Evolutionary conservation across 2,329 filamentous ascomycete species (phyloP).

Genomic region (Aureobasidium sp.): DNA sequence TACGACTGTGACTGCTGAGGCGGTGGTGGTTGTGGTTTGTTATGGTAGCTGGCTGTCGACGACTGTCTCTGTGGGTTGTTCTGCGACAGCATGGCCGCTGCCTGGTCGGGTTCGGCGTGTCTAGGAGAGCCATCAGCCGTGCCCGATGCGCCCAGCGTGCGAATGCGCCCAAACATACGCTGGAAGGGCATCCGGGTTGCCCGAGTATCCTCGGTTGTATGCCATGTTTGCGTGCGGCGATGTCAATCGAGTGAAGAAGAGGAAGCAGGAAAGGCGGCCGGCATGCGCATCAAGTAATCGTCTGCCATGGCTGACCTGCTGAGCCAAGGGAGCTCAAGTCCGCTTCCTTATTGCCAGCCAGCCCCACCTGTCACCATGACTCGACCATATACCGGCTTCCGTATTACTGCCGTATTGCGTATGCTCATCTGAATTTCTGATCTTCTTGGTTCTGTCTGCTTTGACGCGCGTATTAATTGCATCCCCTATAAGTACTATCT

Average conservation of each 20-base stretch:
- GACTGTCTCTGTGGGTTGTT: constrained; percentile 21
- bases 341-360: not conserved
- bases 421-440: not conserved
- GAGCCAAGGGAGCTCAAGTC: constrained; percentile 1
- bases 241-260: not conserved
- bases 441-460: not conserved
- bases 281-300: constrained; percentile 3
- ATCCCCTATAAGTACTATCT: not conserved
- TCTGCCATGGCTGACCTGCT: constrained; percentile 4
- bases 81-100: constrained; percentile 35
- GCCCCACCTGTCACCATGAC: not conserved
- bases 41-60: constrained; percentile 33
- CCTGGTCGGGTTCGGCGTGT: constrained; percentile 66
- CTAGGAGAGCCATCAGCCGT: constrained; percentile 32
- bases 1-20: constrained; percentile 23
- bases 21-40: constrained; percentile 37
- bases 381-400: not conserved
- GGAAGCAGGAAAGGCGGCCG: not conserved
- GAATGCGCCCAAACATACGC: constrained; percentile 52
- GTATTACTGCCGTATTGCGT: constrained; percentile 1
- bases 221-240: constrained; percentile 56
- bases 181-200: constrained; percentile 86
- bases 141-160: not conserved
- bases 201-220: constrained; percentile 73
- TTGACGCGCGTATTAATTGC: not conserved